Percentiles rank a stretch among this genome's conserved stretches.
These are phyloP conservation scores for Ilex aquifolium DNA, from an alignment of 257 asterid species.

Conservation along the genomic window DNA sequence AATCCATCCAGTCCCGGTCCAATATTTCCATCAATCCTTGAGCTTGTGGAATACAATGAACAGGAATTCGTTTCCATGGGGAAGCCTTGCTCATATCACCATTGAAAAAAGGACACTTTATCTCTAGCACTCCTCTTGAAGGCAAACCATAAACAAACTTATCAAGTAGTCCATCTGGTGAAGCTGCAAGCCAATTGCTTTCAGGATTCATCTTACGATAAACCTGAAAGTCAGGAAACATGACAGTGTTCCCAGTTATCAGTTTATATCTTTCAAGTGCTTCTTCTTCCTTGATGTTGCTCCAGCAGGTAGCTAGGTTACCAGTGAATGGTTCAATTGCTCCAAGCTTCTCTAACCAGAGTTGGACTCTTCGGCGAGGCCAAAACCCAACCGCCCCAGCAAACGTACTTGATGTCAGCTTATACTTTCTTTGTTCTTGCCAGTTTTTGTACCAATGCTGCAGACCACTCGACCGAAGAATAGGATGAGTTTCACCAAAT, in stretches of 20 bases:
- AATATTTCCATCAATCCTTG: constrained; percentile 90
- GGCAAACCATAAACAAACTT: constrained; percentile 39
- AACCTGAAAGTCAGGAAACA: constrained; percentile 53
- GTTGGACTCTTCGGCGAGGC: constrained; percentile 60
- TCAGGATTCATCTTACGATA: constrained; percentile 27
- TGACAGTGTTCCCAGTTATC: constrained; percentile 46
- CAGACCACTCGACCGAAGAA: constrained; percentile 31
- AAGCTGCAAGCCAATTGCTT: constrained; percentile 77
- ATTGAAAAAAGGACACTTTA: constrained; percentile 66
- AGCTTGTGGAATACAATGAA: constrained; percentile 80
- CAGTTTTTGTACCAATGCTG: constrained; percentile 87
- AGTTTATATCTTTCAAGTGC: constrained; percentile 67
- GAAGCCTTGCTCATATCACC: constrained; percentile 41
- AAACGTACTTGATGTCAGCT: constrained; percentile 86
- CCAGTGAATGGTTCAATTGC: constrained; percentile 65
- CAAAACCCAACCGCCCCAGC: constrained; percentile 70
- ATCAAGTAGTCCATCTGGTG: constrained; percentile 70
- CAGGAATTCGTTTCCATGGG: constrained; percentile 70
- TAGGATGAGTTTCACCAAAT: constrained; percentile 22
- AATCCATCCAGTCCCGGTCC: constrained; percentile 85
- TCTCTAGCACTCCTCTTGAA: constrained; percentile 62
- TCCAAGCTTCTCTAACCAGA: constrained; percentile 89
- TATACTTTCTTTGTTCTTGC: constrained; percentile 70
- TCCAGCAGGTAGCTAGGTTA: constrained; percentile 67
- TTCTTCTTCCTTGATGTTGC: constrained; percentile 69